Conservation (phyloP, 2,329 filamentous ascomycete species). For the Cladophialophora psammophila region DNA sequence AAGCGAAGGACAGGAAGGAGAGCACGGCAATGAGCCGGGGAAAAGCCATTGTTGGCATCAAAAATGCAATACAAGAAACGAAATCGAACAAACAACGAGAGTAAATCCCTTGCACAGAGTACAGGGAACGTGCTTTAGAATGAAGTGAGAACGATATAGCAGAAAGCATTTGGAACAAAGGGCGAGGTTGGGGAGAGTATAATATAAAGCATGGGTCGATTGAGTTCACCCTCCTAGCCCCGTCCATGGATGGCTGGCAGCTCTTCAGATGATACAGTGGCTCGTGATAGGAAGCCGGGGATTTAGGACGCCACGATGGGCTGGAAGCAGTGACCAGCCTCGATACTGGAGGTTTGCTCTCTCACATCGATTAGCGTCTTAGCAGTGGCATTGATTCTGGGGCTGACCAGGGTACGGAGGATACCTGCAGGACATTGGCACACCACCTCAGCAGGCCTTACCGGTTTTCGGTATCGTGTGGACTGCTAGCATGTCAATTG, state of each 20-base stretch:
- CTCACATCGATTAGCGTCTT: slow-evolving; percentile 24
- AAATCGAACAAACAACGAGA: slow-evolving; percentile 27
- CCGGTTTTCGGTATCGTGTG: slow-evolving; percentile 19
- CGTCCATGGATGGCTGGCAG: slow-evolving; percentile 21
- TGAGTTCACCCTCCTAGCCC: slow-evolving; percentile 21
- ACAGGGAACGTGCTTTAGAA: slow-evolving; percentile 21
- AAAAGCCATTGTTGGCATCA: slow-evolving; percentile 34
- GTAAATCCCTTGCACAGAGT: slow-evolving; percentile 16
- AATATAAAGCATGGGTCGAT: slow-evolving; percentile 19
- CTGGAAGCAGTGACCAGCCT: slow-evolving; percentile 24
- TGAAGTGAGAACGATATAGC: slow-evolving; percentile 16
- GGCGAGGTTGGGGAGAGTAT: slow-evolving; percentile 33
- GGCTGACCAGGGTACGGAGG: slow-evolving; percentile 26
- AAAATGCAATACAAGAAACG: slow-evolving; percentile 10
- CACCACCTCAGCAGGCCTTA: slow-evolving; percentile 4
- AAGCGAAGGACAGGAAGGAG: slow-evolving; percentile 37
- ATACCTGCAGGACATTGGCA: slow-evolving; percentile 19
- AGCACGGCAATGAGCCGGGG: slow-evolving; percentile 30
- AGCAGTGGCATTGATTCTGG: slow-evolving; percentile 30
- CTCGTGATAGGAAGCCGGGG: slow-evolving; percentile 26
- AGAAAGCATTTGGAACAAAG: slow-evolving; percentile 13
- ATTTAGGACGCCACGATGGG: slow-evolving; percentile 23
- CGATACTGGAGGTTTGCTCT: slow-evolving; percentile 17
- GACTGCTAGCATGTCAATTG: slow-evolving; percentile 12
- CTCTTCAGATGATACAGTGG: slow-evolving; percentile 26